Evolutionary conservation across 2,329 filamentous ascomycete genomes (phyloP), one percentile per base, ranked within the genome.

Genomic region (Cryphonectria nitschkei): DNA sequence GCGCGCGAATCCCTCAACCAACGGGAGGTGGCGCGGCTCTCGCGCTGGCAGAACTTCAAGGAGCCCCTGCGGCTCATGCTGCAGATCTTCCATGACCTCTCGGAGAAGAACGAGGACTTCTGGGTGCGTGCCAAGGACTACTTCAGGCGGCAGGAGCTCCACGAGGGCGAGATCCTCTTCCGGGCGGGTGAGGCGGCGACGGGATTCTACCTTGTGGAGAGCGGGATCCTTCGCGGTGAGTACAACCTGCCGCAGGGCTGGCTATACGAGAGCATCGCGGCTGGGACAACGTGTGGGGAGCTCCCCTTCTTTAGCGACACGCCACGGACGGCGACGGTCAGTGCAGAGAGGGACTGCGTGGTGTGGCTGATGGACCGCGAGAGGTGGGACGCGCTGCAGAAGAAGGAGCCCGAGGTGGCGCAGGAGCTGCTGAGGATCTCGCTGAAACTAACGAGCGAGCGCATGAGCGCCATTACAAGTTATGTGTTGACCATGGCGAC

Each of bases 291-390:
- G 0, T 98, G 95, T 76, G 96, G 96, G 50, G 96, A 99, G 82
- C 82, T 99, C 68, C 96, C 96, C 0, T 99, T 99, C 83, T 99
- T 99, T 82, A 94, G 92, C 2, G 93, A 97, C 77, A 98, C 95
- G 1, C 86, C 89, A 67, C 88, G 96, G 26, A 98, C 95, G 4
- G 94, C 94, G 1, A 97, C 93, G 0, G 94, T 97, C 14, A 86
- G 90, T 60, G 93, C 93, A 1, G 95, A 98, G 79, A 87, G 90
- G 68, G 91, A 95, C 75, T 93, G 91, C 73, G 89, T 96, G 0
- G 89, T 92, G 7, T 99, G 96, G 96, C 81, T 92, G 73, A 87
- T 99, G 82, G 91, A 92, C 70, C 82, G 84, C 16, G 87, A 90
- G 62, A 86, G 86, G 67, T 99, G 95, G 93, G 84, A 85, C 68